Conservation (phyloP, 768 basidiomycete species). For the Ramaria sp. region DNA sequence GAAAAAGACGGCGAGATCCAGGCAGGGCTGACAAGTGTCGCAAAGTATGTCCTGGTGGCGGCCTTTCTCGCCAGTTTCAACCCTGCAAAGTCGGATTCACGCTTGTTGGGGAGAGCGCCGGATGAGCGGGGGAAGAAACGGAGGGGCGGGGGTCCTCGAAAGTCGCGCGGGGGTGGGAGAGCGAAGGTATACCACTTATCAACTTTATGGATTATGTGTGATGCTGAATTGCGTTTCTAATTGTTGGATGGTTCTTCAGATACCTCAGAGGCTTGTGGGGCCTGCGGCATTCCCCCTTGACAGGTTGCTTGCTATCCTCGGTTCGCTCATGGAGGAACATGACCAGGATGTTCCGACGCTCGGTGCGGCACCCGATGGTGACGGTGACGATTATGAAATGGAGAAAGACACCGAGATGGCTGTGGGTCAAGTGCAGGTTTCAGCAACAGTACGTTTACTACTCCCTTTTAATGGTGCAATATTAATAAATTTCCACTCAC, state of each 20-base stretch:
- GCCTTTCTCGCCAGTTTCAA: slow-evolving; percentile 80
- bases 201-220: no score
- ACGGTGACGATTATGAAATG: slow-evolving; percentile 23
- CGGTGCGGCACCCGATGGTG: slow-evolving; percentile 35
- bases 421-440: slow-evolving; percentile 46
- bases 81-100: slow-evolving; percentile 65
- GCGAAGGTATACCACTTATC: no score
- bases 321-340: slow-evolving; percentile 66
- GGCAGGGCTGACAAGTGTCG: slow-evolving; percentile 43
- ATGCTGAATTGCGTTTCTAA: no score
- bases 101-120: slow-evolving; percentile 70
- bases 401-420: slow-evolving; percentile 75
- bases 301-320: slow-evolving; percentile 69
- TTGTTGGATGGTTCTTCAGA: slow-evolving; percentile 26
- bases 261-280: slow-evolving; percentile 70
- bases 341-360: slow-evolving; percentile 29
- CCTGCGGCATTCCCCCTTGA: slow-evolving; percentile 73
- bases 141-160: slow-evolving; percentile 26
- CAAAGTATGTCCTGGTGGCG: slow-evolving; percentile 66
- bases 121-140: slow-evolving; percentile 52
- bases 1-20: not conserved
- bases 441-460: slow-evolving; percentile 42
- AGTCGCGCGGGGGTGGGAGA: slow-evolving; percentile 23
- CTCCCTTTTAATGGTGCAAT: not conserved
- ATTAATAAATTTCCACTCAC: no score